Conservation (phyloP, 2,329 filamentous ascomycete genomes). For the Macrophomina phaseolina region DNA sequence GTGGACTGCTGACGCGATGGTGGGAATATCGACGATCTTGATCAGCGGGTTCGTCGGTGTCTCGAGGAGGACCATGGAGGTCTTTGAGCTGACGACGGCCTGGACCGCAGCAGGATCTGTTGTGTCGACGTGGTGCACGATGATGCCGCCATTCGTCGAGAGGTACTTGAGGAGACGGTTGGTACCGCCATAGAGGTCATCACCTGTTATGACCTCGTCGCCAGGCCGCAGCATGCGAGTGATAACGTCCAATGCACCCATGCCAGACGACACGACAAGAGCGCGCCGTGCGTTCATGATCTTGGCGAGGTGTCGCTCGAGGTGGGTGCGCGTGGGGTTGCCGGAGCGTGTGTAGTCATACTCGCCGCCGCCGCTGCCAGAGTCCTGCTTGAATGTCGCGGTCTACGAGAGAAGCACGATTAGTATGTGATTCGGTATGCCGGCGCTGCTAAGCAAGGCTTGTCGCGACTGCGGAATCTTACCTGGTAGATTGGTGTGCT, state of each 20-base stretch:
- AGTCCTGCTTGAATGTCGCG: slow-evolving; percentile 95
- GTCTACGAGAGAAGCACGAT: slow-evolving; percentile 56
- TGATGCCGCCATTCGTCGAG: slow-evolving; percentile 84
- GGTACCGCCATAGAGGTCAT: slow-evolving; percentile 95
- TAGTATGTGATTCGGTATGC: neutral
- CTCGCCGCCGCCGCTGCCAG: slow-evolving; percentile 80
- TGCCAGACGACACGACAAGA: slow-evolving; percentile 92
- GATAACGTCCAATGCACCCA: slow-evolving; percentile 97
- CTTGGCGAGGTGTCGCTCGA: slow-evolving; percentile 96
- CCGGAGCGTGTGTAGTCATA: slow-evolving; percentile 99
- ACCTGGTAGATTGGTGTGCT: slow-evolving; percentile 96
- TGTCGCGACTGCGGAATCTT: slow-evolving; percentile 18
- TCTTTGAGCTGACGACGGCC: slow-evolving; percentile 75
- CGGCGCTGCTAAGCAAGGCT: neutral
- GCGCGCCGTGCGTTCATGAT: slow-evolving; percentile 96
- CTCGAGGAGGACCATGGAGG: slow-evolving; percentile 93
- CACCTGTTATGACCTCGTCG: slow-evolving; percentile 95
- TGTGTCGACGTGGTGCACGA: slow-evolving; percentile 96
- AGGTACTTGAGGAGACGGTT: slow-evolving; percentile 93
- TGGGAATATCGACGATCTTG: slow-evolving; percentile 92
- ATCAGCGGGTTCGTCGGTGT: slow-evolving; percentile 97
- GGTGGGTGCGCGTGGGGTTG: slow-evolving; percentile 93
- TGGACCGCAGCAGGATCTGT: slow-evolving; percentile 76
- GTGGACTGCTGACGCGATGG: slow-evolving; percentile 78
- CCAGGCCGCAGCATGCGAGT: slow-evolving; percentile 87